phyloP scores from a whole-genome alignment of 176 grass and related monocot genomes.

The Oryza brachyantha region DNA sequence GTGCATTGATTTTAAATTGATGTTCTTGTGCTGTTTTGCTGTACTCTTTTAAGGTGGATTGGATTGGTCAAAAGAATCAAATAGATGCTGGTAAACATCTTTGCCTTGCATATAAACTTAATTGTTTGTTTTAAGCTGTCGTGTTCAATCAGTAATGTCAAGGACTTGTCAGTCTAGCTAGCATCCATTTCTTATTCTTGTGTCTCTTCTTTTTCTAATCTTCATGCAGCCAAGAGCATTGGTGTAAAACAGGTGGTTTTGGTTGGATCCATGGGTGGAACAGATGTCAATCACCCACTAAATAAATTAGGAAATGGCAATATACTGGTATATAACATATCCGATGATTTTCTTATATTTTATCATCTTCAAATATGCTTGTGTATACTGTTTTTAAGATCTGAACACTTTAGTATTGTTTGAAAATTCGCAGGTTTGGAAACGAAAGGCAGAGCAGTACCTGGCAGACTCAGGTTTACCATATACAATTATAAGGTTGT shows the following conservation, averaged over 20 bases:
- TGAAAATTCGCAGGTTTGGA: conserved; percentile 58
- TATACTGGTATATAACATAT: conserved; percentile 50
- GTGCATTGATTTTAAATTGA: conserved; percentile 3
- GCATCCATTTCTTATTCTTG: not conserved
- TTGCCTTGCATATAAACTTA: not conserved
- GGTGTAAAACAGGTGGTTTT: conserved; percentile 83
- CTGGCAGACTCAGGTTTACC: conserved; percentile 74
- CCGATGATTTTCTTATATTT: not conserved
- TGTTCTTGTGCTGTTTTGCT: not conserved
- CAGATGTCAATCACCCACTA: conserved; percentile 80
- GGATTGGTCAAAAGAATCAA: conserved; percentile 97
- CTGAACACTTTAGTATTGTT: not conserved
- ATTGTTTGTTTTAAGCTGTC: conserved; percentile 12
- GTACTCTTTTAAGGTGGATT: conserved; percentile 63
- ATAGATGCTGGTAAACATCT: conserved; percentile 71
- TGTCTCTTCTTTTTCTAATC: not conserved
- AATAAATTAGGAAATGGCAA: conserved; percentile 88
- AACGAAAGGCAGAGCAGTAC: conserved; percentile 87
- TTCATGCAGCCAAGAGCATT: conserved; percentile 52
- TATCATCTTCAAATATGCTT: not conserved
- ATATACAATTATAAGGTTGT: conserved; percentile 92
- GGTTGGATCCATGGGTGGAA: conserved; percentile 92
- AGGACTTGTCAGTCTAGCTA: not conserved
- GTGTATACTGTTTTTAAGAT: not conserved
- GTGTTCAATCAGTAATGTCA: not conserved